phyloP scores from a whole-genome alignment of 345 rosid genomes.

The Citropsis articulata region DNA sequence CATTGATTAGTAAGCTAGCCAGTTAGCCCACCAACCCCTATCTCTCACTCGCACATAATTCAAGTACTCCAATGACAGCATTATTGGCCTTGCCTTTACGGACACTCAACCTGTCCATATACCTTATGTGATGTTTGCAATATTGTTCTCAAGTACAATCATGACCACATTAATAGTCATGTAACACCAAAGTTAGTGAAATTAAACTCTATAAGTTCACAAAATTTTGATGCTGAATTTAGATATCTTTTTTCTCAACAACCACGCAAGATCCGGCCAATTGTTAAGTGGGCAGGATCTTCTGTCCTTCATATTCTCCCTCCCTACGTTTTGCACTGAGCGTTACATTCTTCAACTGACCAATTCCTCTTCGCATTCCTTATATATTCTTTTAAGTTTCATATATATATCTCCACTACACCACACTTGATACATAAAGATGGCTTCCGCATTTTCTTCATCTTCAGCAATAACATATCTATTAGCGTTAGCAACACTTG shows the following conservation, averaged over 20 bases:
- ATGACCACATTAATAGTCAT: neutral
- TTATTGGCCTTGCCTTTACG: neutral
- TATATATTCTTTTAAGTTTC: neutral
- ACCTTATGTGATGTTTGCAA: neutral
- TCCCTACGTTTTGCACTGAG: neutral
- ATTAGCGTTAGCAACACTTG: conserved; percentile 3
- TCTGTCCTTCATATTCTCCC: neutral
- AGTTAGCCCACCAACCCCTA: conserved; percentile 27
- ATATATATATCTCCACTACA: no score
- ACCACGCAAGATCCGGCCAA: conserved; percentile 18
- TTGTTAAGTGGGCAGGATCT: neutral
- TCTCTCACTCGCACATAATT: neutral
- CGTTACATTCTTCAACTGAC: neutral
- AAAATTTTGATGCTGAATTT: neutral
- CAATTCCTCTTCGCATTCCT: neutral
- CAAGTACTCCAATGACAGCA: neutral
- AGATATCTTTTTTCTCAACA: conserved; percentile 27
- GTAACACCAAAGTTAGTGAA: neutral
- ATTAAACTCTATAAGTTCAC: neutral
- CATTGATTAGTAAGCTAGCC: neutral
- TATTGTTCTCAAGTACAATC: neutral
- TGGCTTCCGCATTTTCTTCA: conserved; percentile 19
- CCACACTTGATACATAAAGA: neutral
- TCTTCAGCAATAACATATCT: neutral
- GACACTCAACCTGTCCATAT: neutral